phyloP scores from a whole-genome alignment of 495 filamentous ascomycete species.

The Neurospora africana region DNA sequence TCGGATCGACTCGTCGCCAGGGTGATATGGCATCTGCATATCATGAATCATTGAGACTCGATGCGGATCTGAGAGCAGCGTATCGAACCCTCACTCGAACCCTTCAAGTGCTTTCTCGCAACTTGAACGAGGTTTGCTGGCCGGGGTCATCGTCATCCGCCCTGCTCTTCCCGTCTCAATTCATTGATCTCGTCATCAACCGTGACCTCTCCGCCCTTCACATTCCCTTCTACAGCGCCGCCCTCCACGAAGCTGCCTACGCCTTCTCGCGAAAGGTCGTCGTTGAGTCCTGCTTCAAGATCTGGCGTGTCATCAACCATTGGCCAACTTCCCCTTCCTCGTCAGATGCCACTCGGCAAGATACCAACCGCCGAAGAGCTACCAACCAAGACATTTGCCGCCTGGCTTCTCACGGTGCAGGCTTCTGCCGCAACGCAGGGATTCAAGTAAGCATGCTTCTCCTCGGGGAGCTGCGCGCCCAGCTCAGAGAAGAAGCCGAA shows the following conservation, averaged over 20 bases:
- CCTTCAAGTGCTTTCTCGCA: conserved; percentile 18
- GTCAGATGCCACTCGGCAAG: conserved; percentile 9
- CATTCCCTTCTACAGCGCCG: conserved; percentile 30
- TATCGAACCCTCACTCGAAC: conserved; percentile 27
- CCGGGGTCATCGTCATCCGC: not conserved
- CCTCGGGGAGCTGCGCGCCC: conserved; percentile 36
- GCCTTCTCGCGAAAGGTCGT: conserved; percentile 40
- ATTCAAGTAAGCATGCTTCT: conserved; percentile 35
- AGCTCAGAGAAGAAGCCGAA: conserved; percentile 39
- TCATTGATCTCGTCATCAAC: conserved; percentile 36
- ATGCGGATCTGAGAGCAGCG: conserved; percentile 27
- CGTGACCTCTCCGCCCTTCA: conserved; percentile 40
- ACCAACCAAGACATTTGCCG: conserved; percentile 14
- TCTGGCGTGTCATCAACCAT: conserved; percentile 36
- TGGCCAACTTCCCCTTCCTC: not conserved
- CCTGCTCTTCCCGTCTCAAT: conserved; percentile 19
- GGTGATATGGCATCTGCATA: conserved; percentile 9
- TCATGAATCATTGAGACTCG: conserved; percentile 22
- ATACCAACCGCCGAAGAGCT: conserved; percentile 1
- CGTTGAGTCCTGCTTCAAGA: conserved; percentile 39
- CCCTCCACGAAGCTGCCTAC: conserved; percentile 30
- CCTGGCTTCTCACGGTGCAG: conserved; percentile 27
- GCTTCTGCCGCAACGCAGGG: conserved; percentile 29
- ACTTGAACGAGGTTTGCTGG: conserved; percentile 6
- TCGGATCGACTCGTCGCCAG: conserved; percentile 18